Conservation (phyloP, 2,329 filamentous ascomycete species). For the Colletotrichum viniferum region DNA sequence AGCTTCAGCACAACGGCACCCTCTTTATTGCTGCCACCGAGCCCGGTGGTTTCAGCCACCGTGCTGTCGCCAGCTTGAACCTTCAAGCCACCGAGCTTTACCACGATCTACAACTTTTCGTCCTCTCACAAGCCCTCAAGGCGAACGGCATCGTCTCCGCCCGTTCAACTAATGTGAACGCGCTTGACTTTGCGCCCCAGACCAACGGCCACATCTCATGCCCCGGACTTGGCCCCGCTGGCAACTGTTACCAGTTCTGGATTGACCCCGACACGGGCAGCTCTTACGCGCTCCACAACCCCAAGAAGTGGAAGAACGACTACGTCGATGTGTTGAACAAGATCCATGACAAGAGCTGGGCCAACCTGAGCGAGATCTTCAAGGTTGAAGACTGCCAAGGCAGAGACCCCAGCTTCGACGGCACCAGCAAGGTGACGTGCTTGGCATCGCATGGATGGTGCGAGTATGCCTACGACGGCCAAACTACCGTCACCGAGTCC, state of each 20-base stretch:
- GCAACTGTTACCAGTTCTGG: slow-evolving; percentile 26
- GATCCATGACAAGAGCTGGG: slow-evolving; percentile 28
- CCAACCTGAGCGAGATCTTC: slow-evolving; percentile 27
- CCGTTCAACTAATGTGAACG: slow-evolving; percentile 24
- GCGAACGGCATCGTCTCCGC: slow-evolving; percentile 27
- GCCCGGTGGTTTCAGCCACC: slow-evolving; percentile 28
- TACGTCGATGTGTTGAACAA: slow-evolving; percentile 24
- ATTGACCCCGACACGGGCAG: slow-evolving; percentile 23
- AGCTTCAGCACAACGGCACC: slow-evolving; percentile 25
- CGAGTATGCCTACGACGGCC: slow-evolving; percentile 24
- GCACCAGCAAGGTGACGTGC: slow-evolving; percentile 24
- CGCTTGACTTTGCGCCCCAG: slow-evolving; percentile 22
- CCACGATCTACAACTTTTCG: slow-evolving; percentile 25
- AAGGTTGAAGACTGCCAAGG: slow-evolving; percentile 27
- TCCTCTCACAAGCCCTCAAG: slow-evolving; percentile 25
- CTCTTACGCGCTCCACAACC: slow-evolving; percentile 29
- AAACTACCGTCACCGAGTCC: background rate
- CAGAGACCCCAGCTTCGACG: slow-evolving; percentile 25
- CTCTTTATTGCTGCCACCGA: slow-evolving; percentile 24
- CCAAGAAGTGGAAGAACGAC: slow-evolving; percentile 24
- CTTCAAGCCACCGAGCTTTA: slow-evolving; percentile 26
- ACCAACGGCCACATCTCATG: slow-evolving; percentile 17
- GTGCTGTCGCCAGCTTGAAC: slow-evolving; percentile 27
- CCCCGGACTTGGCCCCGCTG: background rate
- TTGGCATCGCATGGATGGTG: slow-evolving; percentile 27